These are phyloP conservation scores for Neonothopanus nambi DNA, from an alignment of 1,284 basidiomycete species.

Conservation along the genomic window DNA sequence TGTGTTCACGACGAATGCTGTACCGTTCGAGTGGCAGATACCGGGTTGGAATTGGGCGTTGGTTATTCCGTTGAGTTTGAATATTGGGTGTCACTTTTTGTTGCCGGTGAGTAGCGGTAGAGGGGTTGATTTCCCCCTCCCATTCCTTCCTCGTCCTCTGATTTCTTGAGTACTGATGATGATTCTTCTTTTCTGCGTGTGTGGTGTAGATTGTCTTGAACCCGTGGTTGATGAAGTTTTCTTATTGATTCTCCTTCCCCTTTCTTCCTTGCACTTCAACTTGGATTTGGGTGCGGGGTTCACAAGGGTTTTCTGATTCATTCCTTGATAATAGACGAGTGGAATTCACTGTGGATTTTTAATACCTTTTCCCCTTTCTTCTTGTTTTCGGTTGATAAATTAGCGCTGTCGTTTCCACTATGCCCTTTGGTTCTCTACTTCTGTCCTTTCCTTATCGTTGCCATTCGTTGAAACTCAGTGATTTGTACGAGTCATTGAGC, in stretches of 20 bases:
- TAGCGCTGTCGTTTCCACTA: no score
- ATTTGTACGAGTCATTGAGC: no score
- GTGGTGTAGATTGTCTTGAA: constrained; percentile 73
- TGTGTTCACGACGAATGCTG: constrained; percentile 43
- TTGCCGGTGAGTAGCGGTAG: constrained; percentile 55
- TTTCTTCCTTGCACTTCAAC: no score
- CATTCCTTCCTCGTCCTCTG: background rate
- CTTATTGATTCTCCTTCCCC: constrained; percentile 50
- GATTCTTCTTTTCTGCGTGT: background rate
- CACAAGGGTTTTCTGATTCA: no score
- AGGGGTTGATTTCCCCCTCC: background rate
- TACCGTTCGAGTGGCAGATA: constrained; percentile 67
- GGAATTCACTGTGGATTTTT: no score
- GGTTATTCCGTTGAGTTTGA: constrained; percentile 58
- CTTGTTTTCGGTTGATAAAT: no score
- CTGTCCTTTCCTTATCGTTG: no score
- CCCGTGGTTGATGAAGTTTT: constrained; percentile 71
- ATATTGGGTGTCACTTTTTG: constrained; percentile 63
- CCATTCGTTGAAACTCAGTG: no score
- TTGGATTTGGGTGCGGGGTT: no score
- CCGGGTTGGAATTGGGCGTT: constrained; percentile 66
- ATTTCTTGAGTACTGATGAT: background rate
- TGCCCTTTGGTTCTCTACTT: no score
- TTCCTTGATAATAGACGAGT: no score
- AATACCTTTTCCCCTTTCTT: no score